A percentile compares a stretch with the other conserved stretches of the same genome.
Evolutionary conservation across 1,284 basidiomycete genomes (phyloP).

Genomic region (Phaffia rhodozyma): DNA sequence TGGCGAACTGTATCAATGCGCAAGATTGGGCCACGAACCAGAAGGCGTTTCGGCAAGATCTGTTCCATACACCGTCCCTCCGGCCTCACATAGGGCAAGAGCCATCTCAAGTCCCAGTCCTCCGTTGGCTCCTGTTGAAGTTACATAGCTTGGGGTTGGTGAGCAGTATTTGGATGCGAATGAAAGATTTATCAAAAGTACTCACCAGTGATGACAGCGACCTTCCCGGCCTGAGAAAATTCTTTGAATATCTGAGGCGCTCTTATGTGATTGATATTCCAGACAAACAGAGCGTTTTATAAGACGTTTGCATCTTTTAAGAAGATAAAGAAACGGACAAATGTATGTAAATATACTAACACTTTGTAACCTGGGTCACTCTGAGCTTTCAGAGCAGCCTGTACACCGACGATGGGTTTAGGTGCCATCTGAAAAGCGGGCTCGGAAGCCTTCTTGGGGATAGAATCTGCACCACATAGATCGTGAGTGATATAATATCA

Average conservation of each 20-base stretch:
- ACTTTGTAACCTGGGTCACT: conserved; percentile 14
- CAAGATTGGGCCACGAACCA: background rate
- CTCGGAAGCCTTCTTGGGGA: background rate
- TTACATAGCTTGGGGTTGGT: background rate
- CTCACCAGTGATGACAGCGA: conserved; percentile 24
- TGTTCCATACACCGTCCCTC: conserved; percentile 33
- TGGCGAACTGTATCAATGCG: background rate
- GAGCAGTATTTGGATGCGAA: background rate
- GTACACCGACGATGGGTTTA: conserved; percentile 14
- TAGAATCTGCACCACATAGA: too few relatives aligned
- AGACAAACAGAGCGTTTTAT: background rate
- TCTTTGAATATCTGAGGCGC: conserved; percentile 30
- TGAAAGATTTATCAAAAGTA: background rate
- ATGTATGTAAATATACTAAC: background rate
- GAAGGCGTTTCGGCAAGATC: conserved; percentile 31
- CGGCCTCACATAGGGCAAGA: conserved; percentile 33
- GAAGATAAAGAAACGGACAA: background rate
- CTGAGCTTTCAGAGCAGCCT: conserved; percentile 16
- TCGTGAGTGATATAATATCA: too few relatives aligned
- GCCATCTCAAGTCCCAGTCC: conserved; percentile 36
- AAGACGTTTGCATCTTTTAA: background rate
- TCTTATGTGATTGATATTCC: background rate
- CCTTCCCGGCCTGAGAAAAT: conserved; percentile 32
- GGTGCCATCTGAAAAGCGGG: too few relatives aligned
- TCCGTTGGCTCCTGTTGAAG: conserved; percentile 31